Evolutionary conservation across 306 rosid species (phyloP).

Genomic region (Vachellia pachyceras): DNA sequence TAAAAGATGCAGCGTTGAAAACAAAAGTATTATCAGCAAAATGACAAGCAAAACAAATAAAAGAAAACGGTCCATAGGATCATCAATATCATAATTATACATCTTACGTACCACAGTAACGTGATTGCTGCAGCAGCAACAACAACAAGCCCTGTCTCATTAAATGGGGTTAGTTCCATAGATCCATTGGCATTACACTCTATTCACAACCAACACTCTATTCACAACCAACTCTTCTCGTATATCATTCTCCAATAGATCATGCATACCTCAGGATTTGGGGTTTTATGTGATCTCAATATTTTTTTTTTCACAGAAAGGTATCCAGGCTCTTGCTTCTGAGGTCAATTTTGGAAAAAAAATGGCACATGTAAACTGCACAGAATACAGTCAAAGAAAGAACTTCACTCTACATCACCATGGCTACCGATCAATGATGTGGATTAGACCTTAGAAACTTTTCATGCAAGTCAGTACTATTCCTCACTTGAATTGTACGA

Average conservation of each 20-base stretch:
- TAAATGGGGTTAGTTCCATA: not conserved
- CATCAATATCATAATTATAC: slow-evolving; percentile 22
- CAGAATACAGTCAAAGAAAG: slow-evolving; percentile 41
- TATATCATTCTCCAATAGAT: not conserved
- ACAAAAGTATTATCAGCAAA: not conserved
- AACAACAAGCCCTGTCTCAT: not conserved
- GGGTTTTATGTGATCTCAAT: not conserved
- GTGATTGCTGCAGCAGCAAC: slow-evolving; percentile 21
- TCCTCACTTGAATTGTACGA: slow-evolving; percentile 44
- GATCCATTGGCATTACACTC: not conserved
- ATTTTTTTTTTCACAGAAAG: slow-evolving; percentile 6
- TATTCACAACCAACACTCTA: no score
- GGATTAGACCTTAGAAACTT: slow-evolving; percentile 62
- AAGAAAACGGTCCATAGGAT: not conserved
- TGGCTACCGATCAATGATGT: slow-evolving; percentile 40
- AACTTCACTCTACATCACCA: slow-evolving; percentile 48
- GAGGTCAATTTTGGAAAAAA: slow-evolving; percentile 39
- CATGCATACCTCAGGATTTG: not conserved
- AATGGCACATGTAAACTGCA: slow-evolving; percentile 37
- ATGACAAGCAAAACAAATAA: not conserved
- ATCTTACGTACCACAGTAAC: slow-evolving; percentile 34
- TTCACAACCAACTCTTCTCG: not conserved
- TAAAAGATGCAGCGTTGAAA: not conserved
- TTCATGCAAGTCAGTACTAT: slow-evolving; percentile 59
- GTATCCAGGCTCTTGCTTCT: slow-evolving; percentile 42